Conservation (phyloP, 495 filamentous ascomycete species). For the Hypoxylon fuscum region DNA sequence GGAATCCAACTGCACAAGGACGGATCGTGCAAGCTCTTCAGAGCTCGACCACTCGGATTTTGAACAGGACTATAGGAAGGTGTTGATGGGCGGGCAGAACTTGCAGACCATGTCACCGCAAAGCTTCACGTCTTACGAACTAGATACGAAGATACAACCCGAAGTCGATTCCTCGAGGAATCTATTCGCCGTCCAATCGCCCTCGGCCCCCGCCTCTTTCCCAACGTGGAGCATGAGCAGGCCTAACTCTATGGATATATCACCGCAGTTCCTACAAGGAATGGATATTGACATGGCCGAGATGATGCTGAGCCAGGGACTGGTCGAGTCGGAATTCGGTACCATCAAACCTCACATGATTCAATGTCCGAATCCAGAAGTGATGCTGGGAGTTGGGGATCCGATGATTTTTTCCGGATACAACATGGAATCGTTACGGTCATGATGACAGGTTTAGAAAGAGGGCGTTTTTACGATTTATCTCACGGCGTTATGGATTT, state of each 20-base stretch:
- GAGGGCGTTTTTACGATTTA: not conserved
- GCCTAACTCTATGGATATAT: slow-evolving; percentile 44
- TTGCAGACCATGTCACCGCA: slow-evolving; percentile 56
- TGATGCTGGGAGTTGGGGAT: slow-evolving; percentile 61
- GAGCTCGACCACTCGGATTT: slow-evolving; percentile 62
- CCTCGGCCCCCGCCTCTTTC: slow-evolving; percentile 38
- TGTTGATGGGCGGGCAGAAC: slow-evolving; percentile 48
- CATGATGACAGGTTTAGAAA: slow-evolving; percentile 11
- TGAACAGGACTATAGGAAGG: slow-evolving; percentile 58
- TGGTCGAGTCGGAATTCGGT: slow-evolving; percentile 56
- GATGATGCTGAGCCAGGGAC: slow-evolving; percentile 53
- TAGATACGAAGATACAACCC: slow-evolving; percentile 49
- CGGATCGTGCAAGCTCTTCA: slow-evolving; percentile 60
- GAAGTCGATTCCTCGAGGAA: slow-evolving; percentile 38
- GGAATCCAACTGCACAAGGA: slow-evolving; percentile 48
- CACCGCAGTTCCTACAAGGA: slow-evolving; percentile 43
- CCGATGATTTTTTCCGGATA: slow-evolving; percentile 59
- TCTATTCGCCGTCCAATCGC: slow-evolving; percentile 46
- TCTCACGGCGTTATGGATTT: not conserved
- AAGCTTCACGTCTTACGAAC: slow-evolving; percentile 53
- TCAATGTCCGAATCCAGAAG: slow-evolving; percentile 53
- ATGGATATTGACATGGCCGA: slow-evolving; percentile 53
- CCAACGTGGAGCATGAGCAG: slow-evolving; percentile 49
- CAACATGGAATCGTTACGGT: slow-evolving; percentile 45
- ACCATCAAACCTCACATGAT: slow-evolving; percentile 59